Base-by-base conservation (phyloP, 2,329 filamentous ascomycete species). In the Penicillium fuscoglaucum region DNA sequence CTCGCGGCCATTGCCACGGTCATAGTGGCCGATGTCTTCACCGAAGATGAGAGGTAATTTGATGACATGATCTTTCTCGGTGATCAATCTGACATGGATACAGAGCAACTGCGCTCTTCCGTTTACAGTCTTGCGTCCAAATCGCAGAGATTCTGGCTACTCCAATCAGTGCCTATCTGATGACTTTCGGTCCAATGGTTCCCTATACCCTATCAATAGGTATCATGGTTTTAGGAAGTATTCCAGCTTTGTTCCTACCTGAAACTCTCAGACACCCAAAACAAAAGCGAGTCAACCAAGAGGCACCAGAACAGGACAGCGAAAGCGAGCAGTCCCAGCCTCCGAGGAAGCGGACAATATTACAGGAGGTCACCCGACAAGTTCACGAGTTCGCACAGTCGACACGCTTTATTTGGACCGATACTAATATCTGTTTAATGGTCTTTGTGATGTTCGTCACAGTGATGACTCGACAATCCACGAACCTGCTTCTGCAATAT, bases 101-200 rank as follows among this genome's bases (percentile, higher is more conserved):
- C 35, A 70, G 67, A 47, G 64, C 64, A n/a, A 69, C 61, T 1
- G 63, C 65, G 2, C 55, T 71, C 1, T 70, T 70, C 47, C 62
- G 61, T 12, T 49, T 70, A 15, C 59, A 60, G n/a, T 61, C 66
- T 21, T 64, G 62, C 17, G 49, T 60, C 1, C 50, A 68, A 15
- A 24, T 69, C 4, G 61, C 68, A 33, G 68, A 72, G 47, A 57
- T 71, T 6, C 28, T 71, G 33, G 69, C 65, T 3, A 65, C 67
- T 8, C 68, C 69, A 5, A n/a, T 66, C 46, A 70, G 69, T 52
- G 69, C 68, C 37, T 66, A 65, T 33, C n/a, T 71, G 41, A 71
- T 72, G 68, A 63, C 51, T 10, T 59, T 55, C 5, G 33, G 60
- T 29, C 58, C 59, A 12, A 70, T 68, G 68, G 40, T 64, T 15